Conservation (phyloP, 2,329 filamentous ascomycete genomes). For the Phyllosticta citrichinensis region DNA sequence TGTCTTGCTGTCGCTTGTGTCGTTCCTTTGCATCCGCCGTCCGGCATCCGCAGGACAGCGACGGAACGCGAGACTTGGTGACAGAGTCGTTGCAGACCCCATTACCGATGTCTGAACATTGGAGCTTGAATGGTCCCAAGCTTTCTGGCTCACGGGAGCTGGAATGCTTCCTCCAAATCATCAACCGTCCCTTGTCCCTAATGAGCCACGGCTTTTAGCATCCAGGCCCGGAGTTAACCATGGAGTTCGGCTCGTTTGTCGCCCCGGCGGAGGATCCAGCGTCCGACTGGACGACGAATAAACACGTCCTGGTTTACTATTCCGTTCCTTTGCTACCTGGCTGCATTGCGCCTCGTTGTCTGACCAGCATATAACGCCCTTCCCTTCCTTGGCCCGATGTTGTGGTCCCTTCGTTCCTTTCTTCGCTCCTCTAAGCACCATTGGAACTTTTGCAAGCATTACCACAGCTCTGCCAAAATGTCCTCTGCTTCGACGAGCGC, state of each 20-base stretch:
- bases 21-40: background rate
- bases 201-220: too few species aligned
- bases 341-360: background rate
- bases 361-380: background rate
- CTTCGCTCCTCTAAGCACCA: background rate
- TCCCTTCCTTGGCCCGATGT: conserved; percentile 13
- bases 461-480: conserved; percentile 16
- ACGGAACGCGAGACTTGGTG: background rate
- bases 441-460: background rate
- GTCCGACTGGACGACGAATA: background rate
- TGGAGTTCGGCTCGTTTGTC: background rate
- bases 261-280: background rate
- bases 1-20: too few species aligned
- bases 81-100: too few species aligned
- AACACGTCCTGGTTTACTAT: background rate
- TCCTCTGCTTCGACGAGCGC: conserved; percentile 20
- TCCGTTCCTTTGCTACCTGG: background rate
- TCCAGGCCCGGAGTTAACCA: background rate
- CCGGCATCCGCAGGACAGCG: background rate
- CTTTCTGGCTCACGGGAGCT: too few species aligned
- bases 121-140: too few species aligned
- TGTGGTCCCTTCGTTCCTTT: conserved; percentile 1
- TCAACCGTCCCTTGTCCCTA: too few species aligned
- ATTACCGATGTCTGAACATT: too few species aligned
- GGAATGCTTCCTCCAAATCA: too few species aligned